Evolutionary conservation across 495 filamentous ascomycete species (phyloP), one percentile per base, ranked within the genome.

Genomic region (Daldinia concentrica): DNA sequence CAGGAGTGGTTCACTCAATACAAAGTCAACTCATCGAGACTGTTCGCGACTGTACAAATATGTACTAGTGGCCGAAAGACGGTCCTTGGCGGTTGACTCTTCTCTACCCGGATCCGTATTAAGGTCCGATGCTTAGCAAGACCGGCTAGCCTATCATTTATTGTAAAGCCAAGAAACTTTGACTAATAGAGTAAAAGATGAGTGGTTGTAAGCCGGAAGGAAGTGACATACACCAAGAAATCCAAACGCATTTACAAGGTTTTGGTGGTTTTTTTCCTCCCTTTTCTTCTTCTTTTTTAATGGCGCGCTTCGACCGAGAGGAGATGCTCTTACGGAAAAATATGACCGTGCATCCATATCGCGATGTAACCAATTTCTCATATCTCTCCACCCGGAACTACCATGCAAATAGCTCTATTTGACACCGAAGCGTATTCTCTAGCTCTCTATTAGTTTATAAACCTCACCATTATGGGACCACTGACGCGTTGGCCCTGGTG

Each of bases 71-170:
- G 9, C 43, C 17, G 43, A 48, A 48, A 24, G 19, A 24, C 43
- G 19, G 19, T 24, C 9, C 52, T 56, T 56, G 52, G 52, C 52
- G 52, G 30, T n/a, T 56, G 15, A 6, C 48, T 24, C 48, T 22
- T 51, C 22, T 26, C 48, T 51, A 55, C 30, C 52, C 52, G 30
- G 26, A 56, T 56, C 52, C 30, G 27, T 56, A 30, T 27, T 29
- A 19, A 19, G n/a, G 19, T 8, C 52, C 52, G 52, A 34, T 34
- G 26, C 15, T 17, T 17, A 32, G n/a, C 52, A 34, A 34, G 52
- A 56, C 52, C 52, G 52, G 52, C 52, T 19, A 56, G 27, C 52
- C n/a, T 56, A 34, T 34, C 52, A 19, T 56, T 56, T 34, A 34
- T n/a, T 14, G 30, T 9, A 36, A 56, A 1, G 19, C 43, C 43